These are phyloP conservation scores for Echium plantagineum DNA, from an alignment of 257 asterid species.

Conservation along the genomic window DNA sequence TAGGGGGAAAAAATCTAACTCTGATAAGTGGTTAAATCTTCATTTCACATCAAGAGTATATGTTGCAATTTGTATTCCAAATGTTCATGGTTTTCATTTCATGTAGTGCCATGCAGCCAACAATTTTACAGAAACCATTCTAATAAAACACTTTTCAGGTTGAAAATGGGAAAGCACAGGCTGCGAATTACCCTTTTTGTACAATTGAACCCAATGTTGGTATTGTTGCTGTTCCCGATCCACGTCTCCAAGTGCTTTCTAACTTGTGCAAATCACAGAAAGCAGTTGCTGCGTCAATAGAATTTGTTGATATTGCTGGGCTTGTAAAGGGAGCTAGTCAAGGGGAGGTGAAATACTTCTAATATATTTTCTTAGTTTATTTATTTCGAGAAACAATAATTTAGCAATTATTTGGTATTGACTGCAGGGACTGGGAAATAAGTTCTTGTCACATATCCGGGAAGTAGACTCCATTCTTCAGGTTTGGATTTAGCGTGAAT, in stretches of 20 bases:
- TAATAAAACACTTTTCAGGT: conserved; percentile 34
- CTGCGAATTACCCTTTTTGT: conserved; percentile 94
- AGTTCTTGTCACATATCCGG: conserved; percentile 91
- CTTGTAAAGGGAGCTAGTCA: conserved; percentile 98
- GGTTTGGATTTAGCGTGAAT: conserved; percentile 28
- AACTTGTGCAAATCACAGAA: conserved; percentile 73
- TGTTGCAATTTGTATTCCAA: too few relatives aligned
- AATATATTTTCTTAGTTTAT: not conserved
- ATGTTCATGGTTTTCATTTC: too few relatives aligned
- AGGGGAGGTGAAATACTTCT: conserved; percentile 68
- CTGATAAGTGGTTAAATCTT: too few relatives aligned
- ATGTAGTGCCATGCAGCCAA: too few relatives aligned
- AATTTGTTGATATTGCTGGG: conserved; percentile 97
- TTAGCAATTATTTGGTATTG: not conserved
- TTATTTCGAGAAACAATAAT: not conserved
- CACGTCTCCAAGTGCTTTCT: conserved; percentile 79
- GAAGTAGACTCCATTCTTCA: conserved; percentile 96
- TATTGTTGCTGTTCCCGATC: conserved; percentile 91
- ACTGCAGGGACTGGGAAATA: conserved; percentile 86
- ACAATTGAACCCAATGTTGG: conserved; percentile 96
- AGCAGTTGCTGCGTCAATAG: conserved; percentile 84
- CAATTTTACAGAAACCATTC: too few relatives aligned
- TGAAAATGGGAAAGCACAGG: conserved; percentile 98
- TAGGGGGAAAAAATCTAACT: too few relatives aligned
- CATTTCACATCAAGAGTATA: too few relatives aligned